phyloP scores from a whole-genome alignment of 163 green algal genomes.

The Volvox carteri region DNA sequence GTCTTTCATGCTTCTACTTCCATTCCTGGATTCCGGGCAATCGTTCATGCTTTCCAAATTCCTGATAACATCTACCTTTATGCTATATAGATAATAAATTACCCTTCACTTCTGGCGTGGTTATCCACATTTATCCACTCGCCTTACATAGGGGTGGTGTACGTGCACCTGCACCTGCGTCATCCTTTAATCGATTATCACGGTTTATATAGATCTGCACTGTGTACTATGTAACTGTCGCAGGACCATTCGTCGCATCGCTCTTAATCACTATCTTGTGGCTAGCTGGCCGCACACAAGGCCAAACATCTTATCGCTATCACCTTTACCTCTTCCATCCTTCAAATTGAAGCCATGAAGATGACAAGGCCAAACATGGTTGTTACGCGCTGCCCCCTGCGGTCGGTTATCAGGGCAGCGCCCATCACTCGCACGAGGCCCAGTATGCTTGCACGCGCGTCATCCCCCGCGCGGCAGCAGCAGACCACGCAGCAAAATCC shows the following conservation, averaged over 20 bases:
- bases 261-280: background rate
- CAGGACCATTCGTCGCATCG: background rate
- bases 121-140: too few species aligned
- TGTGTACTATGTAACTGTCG: background rate
- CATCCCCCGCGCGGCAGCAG: background rate
- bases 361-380: background rate
- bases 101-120: too few species aligned
- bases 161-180: background rate
- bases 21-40: background rate
- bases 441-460: background rate
- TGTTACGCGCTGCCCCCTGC: background rate
- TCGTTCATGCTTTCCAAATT: background rate
- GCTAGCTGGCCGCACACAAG: slow-evolving; percentile 5
- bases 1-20: background rate
- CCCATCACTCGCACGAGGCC: background rate
- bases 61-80: too few species aligned
- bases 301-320: background rate
- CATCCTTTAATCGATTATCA: background rate
- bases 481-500: background rate
- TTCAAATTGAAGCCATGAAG: background rate
- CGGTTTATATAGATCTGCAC: background rate
- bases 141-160: background rate
- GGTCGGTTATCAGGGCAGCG: background rate
- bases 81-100: too few species aligned
- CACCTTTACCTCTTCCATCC: background rate